A percentile compares a stretch with the other conserved stretches of the same genome.
These are phyloP conservation scores for Fusarium goolgardi DNA, from an alignment of 2,329 filamentous ascomycete species.

Conservation along the genomic window DNA sequence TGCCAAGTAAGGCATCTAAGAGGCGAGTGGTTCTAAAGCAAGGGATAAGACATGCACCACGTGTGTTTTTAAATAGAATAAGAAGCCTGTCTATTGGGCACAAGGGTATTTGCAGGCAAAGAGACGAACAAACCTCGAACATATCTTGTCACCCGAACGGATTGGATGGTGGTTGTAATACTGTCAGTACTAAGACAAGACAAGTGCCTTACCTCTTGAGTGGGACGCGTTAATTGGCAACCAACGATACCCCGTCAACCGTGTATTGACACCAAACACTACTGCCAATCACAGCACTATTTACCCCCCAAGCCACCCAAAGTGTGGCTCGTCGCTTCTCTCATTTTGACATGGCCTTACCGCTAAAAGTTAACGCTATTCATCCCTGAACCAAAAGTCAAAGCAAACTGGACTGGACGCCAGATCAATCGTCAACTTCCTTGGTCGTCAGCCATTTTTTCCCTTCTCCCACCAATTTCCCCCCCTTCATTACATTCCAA, in stretches of 20 bases:
- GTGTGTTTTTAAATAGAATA: background rate
- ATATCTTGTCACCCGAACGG: background rate
- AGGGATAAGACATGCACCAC: background rate
- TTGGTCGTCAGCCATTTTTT: slow-evolving; percentile 41
- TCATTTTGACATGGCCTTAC: slow-evolving; percentile 32
- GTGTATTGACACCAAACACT: slow-evolving; percentile 27
- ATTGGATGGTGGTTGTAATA: slow-evolving; percentile 3
- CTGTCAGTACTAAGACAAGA: background rate
- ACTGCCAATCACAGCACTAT: slow-evolving; percentile 30
- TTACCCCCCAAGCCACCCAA: slow-evolving; percentile 26
- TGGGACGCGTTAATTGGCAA: slow-evolving; percentile 40
- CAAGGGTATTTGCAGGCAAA: slow-evolving; percentile 13
- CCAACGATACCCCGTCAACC: slow-evolving; percentile 26
- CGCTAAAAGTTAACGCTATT: slow-evolving; percentile 35
- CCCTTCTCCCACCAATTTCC: slow-evolving; percentile 39
- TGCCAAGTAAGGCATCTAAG: background rate
- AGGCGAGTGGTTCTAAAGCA: slow-evolving; percentile 1
- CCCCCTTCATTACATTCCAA: slow-evolving; percentile 31
- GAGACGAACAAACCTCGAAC: slow-evolving; percentile 4
- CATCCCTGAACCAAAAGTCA: slow-evolving; percentile 48
- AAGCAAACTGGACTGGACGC: slow-evolving; percentile 30
- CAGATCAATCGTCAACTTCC: slow-evolving; percentile 46
- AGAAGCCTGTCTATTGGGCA: background rate
- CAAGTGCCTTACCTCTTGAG: slow-evolving; percentile 5
- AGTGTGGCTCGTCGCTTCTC: slow-evolving; percentile 38